phyloP scores from a whole-genome alignment of 495 filamentous ascomycete species.

The Hypoxylon crocopeplum region DNA sequence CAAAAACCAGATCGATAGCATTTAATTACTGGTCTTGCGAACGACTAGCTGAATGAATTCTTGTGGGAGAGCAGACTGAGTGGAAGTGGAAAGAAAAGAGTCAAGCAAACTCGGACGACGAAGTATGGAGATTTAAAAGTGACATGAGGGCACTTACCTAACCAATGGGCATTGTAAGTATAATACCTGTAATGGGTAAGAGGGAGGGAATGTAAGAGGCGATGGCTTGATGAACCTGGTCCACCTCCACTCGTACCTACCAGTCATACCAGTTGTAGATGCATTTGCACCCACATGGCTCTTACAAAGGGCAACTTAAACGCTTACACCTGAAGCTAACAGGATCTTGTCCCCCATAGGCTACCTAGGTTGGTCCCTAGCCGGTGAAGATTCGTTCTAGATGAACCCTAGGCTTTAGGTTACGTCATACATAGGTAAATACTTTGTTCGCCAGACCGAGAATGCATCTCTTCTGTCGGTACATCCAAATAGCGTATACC shows the following conservation, averaged over 20 bases:
- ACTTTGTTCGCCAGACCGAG: conserved; percentile 9
- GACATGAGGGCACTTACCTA: conserved; percentile 7
- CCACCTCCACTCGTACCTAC: not conserved
- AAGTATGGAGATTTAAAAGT: conserved; percentile 18
- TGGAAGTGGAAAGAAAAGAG: conserved; percentile 7
- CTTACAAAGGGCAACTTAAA: conserved; percentile 2
- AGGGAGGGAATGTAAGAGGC: not conserved
- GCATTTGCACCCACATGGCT: conserved; percentile 6
- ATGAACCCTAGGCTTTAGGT: conserved; percentile 6
- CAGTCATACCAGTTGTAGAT: conserved; percentile 6
- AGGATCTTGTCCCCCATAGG: not conserved
- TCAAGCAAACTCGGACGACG: conserved; percentile 11
- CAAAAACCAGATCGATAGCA: conserved; percentile 26
- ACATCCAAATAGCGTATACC: conserved; percentile 25
- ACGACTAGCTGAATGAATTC: not conserved
- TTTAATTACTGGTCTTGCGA: conserved; percentile 21
- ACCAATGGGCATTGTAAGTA: not conserved
- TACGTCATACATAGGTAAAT: conserved; percentile 29
- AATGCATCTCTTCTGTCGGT: conserved; percentile 5
- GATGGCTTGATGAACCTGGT: not conserved
- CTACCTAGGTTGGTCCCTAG: no score
- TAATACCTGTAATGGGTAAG: not conserved
- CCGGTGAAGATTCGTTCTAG: no score
- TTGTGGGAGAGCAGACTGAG: conserved; percentile 3
- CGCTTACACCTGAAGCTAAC: conserved; percentile 17